phyloP scores from a whole-genome alignment of 1,284 basidiomycete species.

The Lentinus polychrous region DNA sequence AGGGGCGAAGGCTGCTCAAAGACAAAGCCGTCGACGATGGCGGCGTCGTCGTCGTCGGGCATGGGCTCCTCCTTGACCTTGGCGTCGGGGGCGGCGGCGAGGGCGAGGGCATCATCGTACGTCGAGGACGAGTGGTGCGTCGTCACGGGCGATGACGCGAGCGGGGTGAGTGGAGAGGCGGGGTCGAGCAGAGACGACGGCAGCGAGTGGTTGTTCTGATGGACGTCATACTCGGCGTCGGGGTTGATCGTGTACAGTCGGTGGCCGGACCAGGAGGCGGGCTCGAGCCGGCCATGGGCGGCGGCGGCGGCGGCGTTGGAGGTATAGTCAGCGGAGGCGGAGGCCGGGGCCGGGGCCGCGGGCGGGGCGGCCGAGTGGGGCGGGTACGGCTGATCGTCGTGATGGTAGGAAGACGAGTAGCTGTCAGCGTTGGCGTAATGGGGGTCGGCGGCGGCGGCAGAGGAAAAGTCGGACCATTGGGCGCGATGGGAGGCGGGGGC shows the following conservation, averaged over 20 bases:
- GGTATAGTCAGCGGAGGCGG: too few species aligned
- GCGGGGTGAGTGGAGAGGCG: not conserved
- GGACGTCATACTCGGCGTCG: constrained; percentile 2
- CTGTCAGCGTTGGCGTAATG: too few species aligned
- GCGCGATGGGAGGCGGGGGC: too few species aligned
- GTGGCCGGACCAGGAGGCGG: not conserved
- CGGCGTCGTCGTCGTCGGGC: not conserved
- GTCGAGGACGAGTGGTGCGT: too few species aligned
- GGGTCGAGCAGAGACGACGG: not conserved
- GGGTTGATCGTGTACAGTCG: not conserved
- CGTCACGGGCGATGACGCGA: constrained; percentile 6
- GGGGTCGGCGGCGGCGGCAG: too few species aligned
- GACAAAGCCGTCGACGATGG: constrained; percentile 22
- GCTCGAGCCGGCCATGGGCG: not conserved
- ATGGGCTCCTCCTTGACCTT: constrained; percentile 15
- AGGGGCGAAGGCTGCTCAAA: constrained; percentile 23
- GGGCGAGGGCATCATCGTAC: constrained; percentile 8
- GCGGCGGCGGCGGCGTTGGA: too few species aligned
- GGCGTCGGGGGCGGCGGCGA: constrained; percentile 13
- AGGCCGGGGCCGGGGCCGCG: too few species aligned
- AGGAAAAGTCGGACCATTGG: too few species aligned
- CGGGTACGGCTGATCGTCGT: too few species aligned
- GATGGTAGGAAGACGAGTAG: too few species aligned
- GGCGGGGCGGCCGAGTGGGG: too few species aligned
- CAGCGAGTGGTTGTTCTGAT: constrained; percentile 6